Base-by-base conservation (phyloP, 805 yeast species). In the Saturnispora silvae region DNA sequence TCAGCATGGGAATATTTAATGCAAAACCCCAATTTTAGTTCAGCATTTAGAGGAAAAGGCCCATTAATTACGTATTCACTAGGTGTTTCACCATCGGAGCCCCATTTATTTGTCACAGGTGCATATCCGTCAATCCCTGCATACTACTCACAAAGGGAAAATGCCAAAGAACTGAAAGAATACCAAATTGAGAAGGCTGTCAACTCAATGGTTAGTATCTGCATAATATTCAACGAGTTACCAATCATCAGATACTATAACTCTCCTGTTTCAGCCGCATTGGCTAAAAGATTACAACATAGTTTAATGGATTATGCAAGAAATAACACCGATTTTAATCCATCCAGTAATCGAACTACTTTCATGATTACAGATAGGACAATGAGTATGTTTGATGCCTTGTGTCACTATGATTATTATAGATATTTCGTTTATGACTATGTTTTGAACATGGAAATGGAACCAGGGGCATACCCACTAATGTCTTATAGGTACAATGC, bases 341-440 rank as follows among this genome's bases (percentile, higher is more conserved):
- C 76, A 1, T 59, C 61, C 44, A 48, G 47, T 16, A 50, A 50
- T 15, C 52, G 64, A 24, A 71, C 95, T 0, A 67, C 82, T 0
- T 67, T 89, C 45, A 57, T 92, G 24, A 73, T 92, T 15, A 65
- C 82, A 2, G 98, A 92, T 57, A 68, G 99, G 44, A 69, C 94
- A 2, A 54, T 86, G 53, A 98, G 94, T 55, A 63, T 81, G 34
- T 72, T 73, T 49, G 81, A 92, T 5, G 95, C 96, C 0, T 54
- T 92, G 33, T 59, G 87, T 38, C 97, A 92, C 56, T 95, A 85
- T 54, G 84, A 87, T 57, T 73, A 80, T 18, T 92, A 87, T 57
- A 94, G 89, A 59, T 87, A 96, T 4, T 77, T 87, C 82, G 81
- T 87, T 15, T 79, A 80, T 61, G 98, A 89, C 56, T 59, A 80